Conservation (phyloP, 192 early-diverging fungal species). For the Umbelopsis ramanniana region DNA sequence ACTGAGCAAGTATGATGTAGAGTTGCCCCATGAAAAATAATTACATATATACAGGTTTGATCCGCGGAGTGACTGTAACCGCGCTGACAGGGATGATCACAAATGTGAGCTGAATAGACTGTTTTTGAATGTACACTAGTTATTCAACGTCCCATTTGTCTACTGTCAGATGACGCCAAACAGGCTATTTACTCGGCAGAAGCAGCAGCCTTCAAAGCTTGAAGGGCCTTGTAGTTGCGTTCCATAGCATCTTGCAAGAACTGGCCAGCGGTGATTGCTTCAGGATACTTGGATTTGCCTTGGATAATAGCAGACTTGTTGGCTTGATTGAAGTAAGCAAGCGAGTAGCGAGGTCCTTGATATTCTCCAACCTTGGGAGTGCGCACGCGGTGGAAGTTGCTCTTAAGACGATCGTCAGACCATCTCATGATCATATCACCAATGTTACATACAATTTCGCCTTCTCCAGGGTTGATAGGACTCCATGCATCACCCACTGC, state of each 20-base stretch:
- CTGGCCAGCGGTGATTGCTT: conserved; percentile 35
- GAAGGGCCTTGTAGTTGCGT: conserved; percentile 28
- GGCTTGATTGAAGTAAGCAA: conserved; percentile 35
- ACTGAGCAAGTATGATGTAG: neutral
- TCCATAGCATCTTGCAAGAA: conserved; percentile 33
- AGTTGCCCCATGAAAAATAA: neutral
- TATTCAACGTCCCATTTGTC: neutral
- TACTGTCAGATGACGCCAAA: neutral
- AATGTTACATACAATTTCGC: conserved; percentile 40
- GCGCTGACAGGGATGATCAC: conserved; percentile 1
- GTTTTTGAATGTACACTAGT: conserved; percentile 16
- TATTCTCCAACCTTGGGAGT: conserved; percentile 23
- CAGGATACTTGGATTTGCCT: conserved; percentile 31
- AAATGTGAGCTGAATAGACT: neutral
- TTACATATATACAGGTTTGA: conserved; percentile 17
- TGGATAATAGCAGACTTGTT: conserved; percentile 36
- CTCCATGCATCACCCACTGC: conserved; percentile 13
- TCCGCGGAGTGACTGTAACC: conserved; percentile 21
- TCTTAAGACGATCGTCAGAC: conserved; percentile 37
- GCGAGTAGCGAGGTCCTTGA: conserved; percentile 32
- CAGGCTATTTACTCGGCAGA: neutral
- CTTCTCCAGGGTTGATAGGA: conserved; percentile 28
- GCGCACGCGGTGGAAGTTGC: conserved; percentile 34
- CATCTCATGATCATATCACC: conserved; percentile 44
- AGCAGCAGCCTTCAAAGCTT: conserved; percentile 17